Evolutionary conservation across 2,329 filamentous ascomycete species (phyloP).

Genomic region (Parafenestella ontariensis): DNA sequence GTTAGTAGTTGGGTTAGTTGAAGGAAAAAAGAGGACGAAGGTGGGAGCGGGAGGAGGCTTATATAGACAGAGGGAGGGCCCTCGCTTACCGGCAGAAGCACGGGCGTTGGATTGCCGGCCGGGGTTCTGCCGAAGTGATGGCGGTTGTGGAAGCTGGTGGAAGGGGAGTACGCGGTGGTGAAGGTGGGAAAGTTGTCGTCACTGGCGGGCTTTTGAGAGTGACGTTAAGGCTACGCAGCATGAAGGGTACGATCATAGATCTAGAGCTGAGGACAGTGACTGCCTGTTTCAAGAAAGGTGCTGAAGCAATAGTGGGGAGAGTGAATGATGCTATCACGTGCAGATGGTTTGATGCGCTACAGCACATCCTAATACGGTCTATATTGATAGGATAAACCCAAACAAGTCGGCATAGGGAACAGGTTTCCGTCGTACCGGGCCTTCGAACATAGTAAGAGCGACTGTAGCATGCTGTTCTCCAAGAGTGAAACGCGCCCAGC

Average conservation of each 20-base stretch:
- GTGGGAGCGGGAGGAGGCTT: background rate
- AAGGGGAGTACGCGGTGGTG: background rate
- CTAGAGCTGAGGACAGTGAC: background rate
- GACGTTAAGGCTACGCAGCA: background rate
- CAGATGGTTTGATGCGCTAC: background rate
- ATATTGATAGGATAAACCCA: background rate
- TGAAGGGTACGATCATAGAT: background rate
- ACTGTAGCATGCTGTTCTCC: background rate
- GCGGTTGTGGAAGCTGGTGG: background rate
- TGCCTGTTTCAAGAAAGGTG: background rate
- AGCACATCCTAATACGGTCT: background rate
- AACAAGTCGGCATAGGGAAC: background rate
- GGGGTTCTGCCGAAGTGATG: background rate
- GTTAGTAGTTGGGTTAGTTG: background rate
- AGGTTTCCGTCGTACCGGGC: too few relatives aligned
- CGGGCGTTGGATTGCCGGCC: background rate
- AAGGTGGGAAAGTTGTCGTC: background rate
- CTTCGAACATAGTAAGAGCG: too few relatives aligned
- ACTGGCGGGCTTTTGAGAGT: background rate
- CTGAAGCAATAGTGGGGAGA: background rate
- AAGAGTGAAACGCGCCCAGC: background rate
- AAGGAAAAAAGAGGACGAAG: background rate
- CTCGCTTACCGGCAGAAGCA: background rate
- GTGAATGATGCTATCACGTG: background rate
- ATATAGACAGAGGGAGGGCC: background rate